Base-by-base conservation (phyloP, 176 grass and related monocot genomes). In the sorghum (Sorghum bicolor) region DNA sequence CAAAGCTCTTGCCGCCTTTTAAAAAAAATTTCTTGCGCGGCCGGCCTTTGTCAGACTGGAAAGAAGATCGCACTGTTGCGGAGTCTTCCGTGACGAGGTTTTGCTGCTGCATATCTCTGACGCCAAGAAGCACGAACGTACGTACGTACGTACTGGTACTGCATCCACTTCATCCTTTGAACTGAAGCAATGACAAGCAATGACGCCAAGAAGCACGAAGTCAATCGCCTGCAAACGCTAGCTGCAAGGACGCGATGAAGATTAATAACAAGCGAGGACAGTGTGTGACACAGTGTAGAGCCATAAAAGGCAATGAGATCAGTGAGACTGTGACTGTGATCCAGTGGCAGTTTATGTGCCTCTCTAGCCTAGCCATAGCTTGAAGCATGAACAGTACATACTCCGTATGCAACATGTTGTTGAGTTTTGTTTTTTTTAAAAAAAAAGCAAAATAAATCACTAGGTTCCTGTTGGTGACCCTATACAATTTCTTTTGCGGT, bases 21-120 rank as follows among this genome's bases (percentile, higher is more conserved):
- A n/a, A n/a, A n/a, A n/a, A n/a, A n/a, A n/a, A n/a, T n/a, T n/a
- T n/a, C n/a, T n/a, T n/a, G n/a, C n/a, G n/a, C n/a, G n/a, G n/a
- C n/a, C n/a, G 69, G 40, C 70, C 3, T 47, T 52, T 82, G 25
- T 77, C 64, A 85, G 74, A 17, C 62, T 40, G 63, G 28, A 41
- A 25, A 11, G 17, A 58, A 58, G 25, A 10, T 43, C 24, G 26
- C 8, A 70, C 82, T 68, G 72, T 55, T 58, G 25, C 1, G 7
- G 8, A n/a, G 82, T 68, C 82, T 31, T 57, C 64, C 19, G 9
- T 28, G 33, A 10, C 5, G 17, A 43, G 29, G 30, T 19, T 57
- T 31, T 28, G 43, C 44, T 29, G 47, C n/a, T 25, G 47, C 29
- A 40, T 19, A 19, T 72, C 76, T 29, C 52, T 53, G 64, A 62